Base-by-base conservation (phyloP, 306 rosid genomes). In the Castanea sativa region DNA sequence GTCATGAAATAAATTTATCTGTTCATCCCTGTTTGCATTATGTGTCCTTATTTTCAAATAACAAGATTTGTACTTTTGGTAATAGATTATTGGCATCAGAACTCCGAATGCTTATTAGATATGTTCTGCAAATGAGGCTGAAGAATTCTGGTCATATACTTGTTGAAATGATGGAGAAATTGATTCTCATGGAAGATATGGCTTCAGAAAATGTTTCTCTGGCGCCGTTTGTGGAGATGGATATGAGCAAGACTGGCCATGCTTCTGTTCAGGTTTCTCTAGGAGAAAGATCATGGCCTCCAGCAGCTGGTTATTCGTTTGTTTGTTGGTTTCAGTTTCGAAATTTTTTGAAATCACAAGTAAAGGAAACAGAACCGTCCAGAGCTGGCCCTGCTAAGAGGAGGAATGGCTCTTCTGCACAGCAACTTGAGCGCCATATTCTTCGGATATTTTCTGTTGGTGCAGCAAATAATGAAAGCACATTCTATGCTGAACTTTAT, bases 241-340 rank as follows among this genome's bases (percentile, higher is more conserved):
- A 96, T 81, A 91, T 93, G 98, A 88, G 97, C 83, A 96, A 92
- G 88, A 76, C 72, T 78, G 99, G 99, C 81, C 98, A 90, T 83
- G 99, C 97, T 76, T 91, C 96, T 61, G 87, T 96, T 88, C 99
- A 96, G 89, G 99, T 96, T 80, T 93, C 99, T 79, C 83, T 96
- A 74, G 99, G 99, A 80, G 98, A 96, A 89, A 90, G 99, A 83
- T 96, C 99, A 56, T 96, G 99, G 99, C 99, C 99, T 38, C 99
- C 99, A 67, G 97, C 98, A 76, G 98, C 97, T 86, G 99, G 99
- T 84, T 96, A 96, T 88, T 96, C 99, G 35, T 96, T 96, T 88
- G 97, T 93, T 74, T 96, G 97, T 69, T 96, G 99, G 99, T 96
- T 96, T 80, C 98, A 96, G 85, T 89, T 96, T 82, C 92, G 27